Percentiles rank a stretch among this genome's conserved stretches.
Conservation (phyloP, 2,329 filamentous ascomycete species). For the Calonectria hongkongensis region DNA sequence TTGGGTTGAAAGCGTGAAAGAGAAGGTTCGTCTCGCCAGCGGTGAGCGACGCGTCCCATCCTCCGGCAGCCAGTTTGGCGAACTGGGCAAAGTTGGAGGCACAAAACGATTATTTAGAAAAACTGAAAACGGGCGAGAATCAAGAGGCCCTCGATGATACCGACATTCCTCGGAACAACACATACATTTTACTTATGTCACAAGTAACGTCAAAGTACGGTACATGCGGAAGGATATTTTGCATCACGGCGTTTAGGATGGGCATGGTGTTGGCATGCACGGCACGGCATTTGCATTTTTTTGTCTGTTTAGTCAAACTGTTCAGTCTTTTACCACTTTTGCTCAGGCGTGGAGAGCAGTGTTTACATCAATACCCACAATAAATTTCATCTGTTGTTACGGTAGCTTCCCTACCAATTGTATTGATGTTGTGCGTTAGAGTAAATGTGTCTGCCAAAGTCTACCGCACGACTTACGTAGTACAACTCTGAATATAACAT, state of each 20-base stretch:
- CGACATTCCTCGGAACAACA: slow-evolving; percentile 22
- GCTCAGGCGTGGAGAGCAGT: slow-evolving; percentile 50
- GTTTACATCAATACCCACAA: slow-evolving; percentile 57
- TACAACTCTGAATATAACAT: too few species aligned
- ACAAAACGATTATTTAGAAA: slow-evolving; percentile 83
- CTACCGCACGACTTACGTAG: not conserved
- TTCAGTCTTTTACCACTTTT: slow-evolving; percentile 44
- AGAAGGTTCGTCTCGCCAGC: slow-evolving; percentile 83
- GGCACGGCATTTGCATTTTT: slow-evolving; percentile 49
- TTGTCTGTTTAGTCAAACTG: slow-evolving; percentile 43
- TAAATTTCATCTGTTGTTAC: slow-evolving; percentile 51
- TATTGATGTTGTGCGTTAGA: not conserved
- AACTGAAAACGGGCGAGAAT: slow-evolving; percentile 55
- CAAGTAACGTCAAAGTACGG: slow-evolving; percentile 46
- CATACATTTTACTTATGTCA: slow-evolving; percentile 30
- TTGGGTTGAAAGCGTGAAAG: slow-evolving; percentile 90
- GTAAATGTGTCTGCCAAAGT: not conserved
- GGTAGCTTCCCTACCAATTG: not conserved
- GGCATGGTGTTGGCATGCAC: slow-evolving; percentile 48
- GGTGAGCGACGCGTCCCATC: slow-evolving; percentile 68
- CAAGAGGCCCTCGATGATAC: slow-evolving; percentile 48
- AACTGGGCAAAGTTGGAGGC: slow-evolving; percentile 82
- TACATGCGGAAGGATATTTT: slow-evolving; percentile 47
- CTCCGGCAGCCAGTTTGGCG: slow-evolving; percentile 72
- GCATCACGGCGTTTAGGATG: slow-evolving; percentile 53